Conservation (phyloP, 371 early-diverging fungal genomes). For the Mortierella sp. region DNA sequence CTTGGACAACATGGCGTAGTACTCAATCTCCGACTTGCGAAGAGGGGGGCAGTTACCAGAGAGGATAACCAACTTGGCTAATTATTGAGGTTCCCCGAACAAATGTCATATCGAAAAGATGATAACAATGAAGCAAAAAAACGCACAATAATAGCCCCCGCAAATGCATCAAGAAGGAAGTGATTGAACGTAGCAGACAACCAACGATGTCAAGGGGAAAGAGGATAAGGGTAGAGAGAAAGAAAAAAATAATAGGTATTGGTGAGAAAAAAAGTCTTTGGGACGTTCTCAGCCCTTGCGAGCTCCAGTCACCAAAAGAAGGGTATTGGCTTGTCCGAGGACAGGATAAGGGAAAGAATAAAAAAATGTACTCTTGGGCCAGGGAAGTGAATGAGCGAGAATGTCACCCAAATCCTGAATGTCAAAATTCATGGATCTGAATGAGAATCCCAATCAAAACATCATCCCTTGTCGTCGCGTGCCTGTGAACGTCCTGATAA, state of each 20-base stretch:
- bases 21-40: conserved; percentile 99
- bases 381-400: not conserved
- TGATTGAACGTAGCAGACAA: conserved; percentile 28
- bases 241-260: conserved; percentile 15
- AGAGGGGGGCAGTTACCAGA: conserved; percentile 99
- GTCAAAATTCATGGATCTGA: conserved; percentile 3
- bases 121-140: conserved; percentile 19
- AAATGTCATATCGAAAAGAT: conserved; percentile 24
- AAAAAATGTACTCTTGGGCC: not conserved
- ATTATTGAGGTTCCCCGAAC: conserved; percentile 7
- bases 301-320: conserved; percentile 61
- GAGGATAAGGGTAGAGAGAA: conserved; percentile 11
- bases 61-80: conserved; percentile 98
- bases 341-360: not conserved
- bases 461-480: not conserved
- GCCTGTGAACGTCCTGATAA: not conserved
- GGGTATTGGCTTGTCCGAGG: conserved; percentile 32
- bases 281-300: conserved; percentile 62
- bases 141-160: conserved; percentile 22
- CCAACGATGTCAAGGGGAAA: conserved; percentile 19
- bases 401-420: not conserved
- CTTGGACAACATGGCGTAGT: conserved; percentile 99
- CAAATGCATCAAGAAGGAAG: conserved; percentile 17
- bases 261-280: conserved; percentile 54
- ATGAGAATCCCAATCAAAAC: conserved; percentile 12